Percentiles rank a stretch among this genome's conserved stretches.
Evolutionary conservation across 164 flowering plant genomes (phyloP).

Genomic region (Stephania yunnanensis): DNA sequence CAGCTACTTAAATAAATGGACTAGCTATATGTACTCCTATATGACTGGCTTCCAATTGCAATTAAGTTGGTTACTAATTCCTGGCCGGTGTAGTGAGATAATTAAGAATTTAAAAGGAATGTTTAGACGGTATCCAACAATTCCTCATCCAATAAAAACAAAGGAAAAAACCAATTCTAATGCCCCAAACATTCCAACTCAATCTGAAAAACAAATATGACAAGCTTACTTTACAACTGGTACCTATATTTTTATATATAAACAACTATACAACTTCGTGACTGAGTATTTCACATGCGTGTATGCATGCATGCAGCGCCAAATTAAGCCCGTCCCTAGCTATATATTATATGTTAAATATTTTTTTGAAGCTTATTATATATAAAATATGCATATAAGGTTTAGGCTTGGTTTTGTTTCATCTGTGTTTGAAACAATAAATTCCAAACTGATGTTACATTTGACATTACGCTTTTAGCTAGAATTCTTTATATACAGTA

Average conservation of each 20-base stretch:
- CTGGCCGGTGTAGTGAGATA: too few relatives aligned
- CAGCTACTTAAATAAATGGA: too few relatives aligned
- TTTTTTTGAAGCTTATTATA: too few relatives aligned
- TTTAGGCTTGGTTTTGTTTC: not conserved
- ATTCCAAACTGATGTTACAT: not conserved
- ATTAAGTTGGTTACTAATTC: not conserved
- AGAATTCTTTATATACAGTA: too few relatives aligned
- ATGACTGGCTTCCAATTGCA: not conserved
- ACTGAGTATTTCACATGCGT: not conserved
- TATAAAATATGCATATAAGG: not conserved
- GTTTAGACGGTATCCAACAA: not conserved
- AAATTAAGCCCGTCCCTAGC: not conserved
- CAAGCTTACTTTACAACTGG: not conserved
- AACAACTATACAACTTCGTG: not conserved
- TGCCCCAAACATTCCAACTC: not conserved
- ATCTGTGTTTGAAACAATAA: not conserved
- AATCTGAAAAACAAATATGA: too few relatives aligned
- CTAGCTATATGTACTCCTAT: too few relatives aligned
- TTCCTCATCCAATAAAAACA: not conserved
- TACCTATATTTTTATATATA: not conserved
- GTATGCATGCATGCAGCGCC: not conserved
- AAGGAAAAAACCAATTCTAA: not conserved
- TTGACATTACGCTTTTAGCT: not conserved
- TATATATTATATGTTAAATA: too few relatives aligned
- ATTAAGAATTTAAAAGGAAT: not conserved